Evolutionary conservation across 2,329 filamentous ascomycete species (phyloP).

Genomic region (Ceratocystis colombiana): DNA sequence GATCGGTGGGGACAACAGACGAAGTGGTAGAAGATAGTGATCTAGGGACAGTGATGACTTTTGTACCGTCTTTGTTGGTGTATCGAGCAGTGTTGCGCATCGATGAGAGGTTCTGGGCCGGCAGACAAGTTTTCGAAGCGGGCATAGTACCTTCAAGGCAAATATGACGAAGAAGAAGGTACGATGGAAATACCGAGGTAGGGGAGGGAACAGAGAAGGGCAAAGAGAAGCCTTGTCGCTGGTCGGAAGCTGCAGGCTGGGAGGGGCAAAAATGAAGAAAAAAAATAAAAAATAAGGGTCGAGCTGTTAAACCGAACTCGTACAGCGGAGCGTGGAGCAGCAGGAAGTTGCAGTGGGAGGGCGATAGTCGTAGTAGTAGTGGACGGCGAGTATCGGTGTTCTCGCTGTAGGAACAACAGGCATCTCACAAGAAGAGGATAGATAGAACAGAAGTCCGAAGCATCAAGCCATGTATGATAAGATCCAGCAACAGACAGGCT

Average conservation of each 20-base stretch:
- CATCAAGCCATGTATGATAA: too few relatives aligned
- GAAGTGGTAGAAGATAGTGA: constrained; percentile 35
- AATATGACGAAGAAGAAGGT: constrained; percentile 16
- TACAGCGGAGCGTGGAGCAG: constrained; percentile 15
- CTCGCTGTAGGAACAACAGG: background rate
- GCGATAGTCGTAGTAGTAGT: background rate
- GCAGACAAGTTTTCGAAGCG: constrained; percentile 44
- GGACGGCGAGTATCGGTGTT: background rate
- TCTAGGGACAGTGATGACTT: constrained; percentile 57
- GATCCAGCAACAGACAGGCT: background rate
- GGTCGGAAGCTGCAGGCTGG: constrained; percentile 2
- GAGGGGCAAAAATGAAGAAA: constrained; percentile 14
- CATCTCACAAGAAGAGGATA: background rate
- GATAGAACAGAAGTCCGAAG: background rate
- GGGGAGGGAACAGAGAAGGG: too few relatives aligned
- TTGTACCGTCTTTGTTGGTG: constrained; percentile 58
- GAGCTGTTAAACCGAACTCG: constrained; percentile 17
- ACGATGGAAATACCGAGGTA: background rate
- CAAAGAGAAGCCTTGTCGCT: background rate
- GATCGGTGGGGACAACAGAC: constrained; percentile 39
- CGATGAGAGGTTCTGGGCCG: constrained; percentile 42
- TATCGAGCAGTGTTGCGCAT: constrained; percentile 50
- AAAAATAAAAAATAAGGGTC: constrained; percentile 19
- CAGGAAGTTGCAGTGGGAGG: background rate
- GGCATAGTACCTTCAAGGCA: constrained; percentile 38